Conservation (phyloP, 371 early-diverging fungal genomes). For the Mucor racemosus region DNA sequence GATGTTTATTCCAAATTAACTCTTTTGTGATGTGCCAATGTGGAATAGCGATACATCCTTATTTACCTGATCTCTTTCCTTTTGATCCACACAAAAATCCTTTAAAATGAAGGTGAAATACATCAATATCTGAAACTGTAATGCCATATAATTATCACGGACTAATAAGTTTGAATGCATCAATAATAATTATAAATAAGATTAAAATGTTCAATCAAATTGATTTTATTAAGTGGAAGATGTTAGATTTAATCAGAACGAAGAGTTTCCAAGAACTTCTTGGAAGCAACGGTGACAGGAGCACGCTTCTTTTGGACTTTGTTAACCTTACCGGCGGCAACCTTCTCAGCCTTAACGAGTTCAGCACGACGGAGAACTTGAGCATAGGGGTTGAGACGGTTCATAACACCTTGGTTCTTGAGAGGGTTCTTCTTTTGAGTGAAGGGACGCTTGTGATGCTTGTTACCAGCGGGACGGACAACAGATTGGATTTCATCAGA, state of each 20-base stretch:
- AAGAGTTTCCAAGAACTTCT: conserved; percentile 69
- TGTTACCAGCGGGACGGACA: conserved; percentile 84
- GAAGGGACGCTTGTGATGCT: conserved; percentile 86
- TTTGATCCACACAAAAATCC: too few relatives aligned
- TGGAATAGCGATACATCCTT: too few relatives aligned
- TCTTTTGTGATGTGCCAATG: too few relatives aligned
- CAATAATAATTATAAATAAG: too few relatives aligned
- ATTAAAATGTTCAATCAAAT: too few relatives aligned
- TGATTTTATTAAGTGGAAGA: background rate
- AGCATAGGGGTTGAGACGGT: conserved; percentile 97
- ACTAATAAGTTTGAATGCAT: too few relatives aligned
- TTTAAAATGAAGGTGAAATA: too few relatives aligned
- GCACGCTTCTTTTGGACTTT: conserved; percentile 60
- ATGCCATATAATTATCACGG: too few relatives aligned
- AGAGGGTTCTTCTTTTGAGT: conserved; percentile 98
- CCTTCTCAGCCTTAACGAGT: conserved; percentile 69
- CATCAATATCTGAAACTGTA: too few relatives aligned
- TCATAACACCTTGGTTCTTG: conserved; percentile 90
- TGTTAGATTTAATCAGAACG: conserved; percentile 59
- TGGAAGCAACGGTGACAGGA: conserved; percentile 51
- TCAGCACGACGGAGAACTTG: conserved; percentile 87
- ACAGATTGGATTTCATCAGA: conserved; percentile 98
- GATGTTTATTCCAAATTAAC: too few relatives aligned
- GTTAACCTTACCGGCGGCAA: conserved; percentile 67
- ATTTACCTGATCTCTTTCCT: too few relatives aligned